Evolutionary conservation across 2,329 filamentous ascomycete species (phyloP), one percentile per base, ranked within the genome.

Genomic region (Venturia nashicola): DNA sequence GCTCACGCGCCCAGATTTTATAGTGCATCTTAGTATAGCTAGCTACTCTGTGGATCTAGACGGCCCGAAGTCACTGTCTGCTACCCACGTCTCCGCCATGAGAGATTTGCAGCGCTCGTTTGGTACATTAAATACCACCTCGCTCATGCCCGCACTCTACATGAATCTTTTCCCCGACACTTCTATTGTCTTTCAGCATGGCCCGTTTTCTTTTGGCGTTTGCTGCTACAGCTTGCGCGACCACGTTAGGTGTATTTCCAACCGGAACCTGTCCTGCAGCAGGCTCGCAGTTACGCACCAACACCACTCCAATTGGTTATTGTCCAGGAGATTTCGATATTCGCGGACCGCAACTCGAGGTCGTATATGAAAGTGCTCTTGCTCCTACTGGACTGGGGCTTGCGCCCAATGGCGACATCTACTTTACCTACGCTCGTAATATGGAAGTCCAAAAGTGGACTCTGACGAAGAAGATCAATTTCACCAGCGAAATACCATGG

Each of bases 341-440:
- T 18, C 23, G 23, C 18, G 51, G 51, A 11, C 51, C 51, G 16
- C 51, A 12, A 18, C 51, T 57, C 11, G 51, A 57, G 51, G 51
- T n/a, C 20, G 51, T 57, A 2, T 36, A 57, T 57, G 51, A 23
- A n/a, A 57, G 51, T 16, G 34, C 51, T 5, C 12, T 43, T 43
- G 42, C 42, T 14, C 42, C 42, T 16, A 43, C 42, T 1, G 16
- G 42, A 43, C 18, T 32, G 18, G 51, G 51, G 5, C 51, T 57
- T 16, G 51, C 51, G 11, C 27, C 34, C 12, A 36, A 57, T 36
- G 34, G 34, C 34, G 51, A 73, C 59, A 65, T 78, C 34, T 78
- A 78, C 67, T 70, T 78, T 14, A 76, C 76, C 4, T 78, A 77
- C 64, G 75, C 76, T 23, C 74, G 76, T 39, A 77, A 77, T 67